These are phyloP conservation scores for Plasmodium relictum DNA, from an alignment of 169 alveolate species.

Conservation along the genomic window DNA sequence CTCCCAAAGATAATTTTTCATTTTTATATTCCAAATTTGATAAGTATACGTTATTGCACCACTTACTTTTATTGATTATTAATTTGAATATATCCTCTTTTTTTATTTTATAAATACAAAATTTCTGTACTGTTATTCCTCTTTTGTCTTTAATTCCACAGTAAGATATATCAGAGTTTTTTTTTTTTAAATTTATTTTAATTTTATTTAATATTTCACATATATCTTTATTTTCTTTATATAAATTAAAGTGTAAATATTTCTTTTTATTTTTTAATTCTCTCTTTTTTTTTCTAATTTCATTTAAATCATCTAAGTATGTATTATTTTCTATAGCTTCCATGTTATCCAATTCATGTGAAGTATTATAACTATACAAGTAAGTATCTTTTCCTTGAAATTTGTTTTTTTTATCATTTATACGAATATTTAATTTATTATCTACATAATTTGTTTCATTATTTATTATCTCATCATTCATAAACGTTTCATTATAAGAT, in stretches of 20 bases:
- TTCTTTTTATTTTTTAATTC: constrained; percentile 39
- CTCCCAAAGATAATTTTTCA: constrained; percentile 91
- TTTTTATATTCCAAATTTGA: constrained; percentile 89
- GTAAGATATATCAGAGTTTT: constrained; percentile 87
- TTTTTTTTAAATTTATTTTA: constrained; percentile 88
- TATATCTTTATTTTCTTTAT: constrained; percentile 93
- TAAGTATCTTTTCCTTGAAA: too few species aligned
- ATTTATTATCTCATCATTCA: too few species aligned
- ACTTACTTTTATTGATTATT: constrained; percentile 79
- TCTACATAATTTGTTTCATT: too few species aligned
- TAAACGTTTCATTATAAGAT: too few species aligned
- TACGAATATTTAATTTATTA: too few species aligned
- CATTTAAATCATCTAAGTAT: constrained; percentile 27
- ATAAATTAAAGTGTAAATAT: constrained; percentile 86
- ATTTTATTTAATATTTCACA: constrained; percentile 92
- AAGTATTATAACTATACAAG: neutral
- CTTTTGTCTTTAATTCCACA: constrained; percentile 96
- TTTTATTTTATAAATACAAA: constrained; percentile 82
- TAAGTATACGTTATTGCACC: constrained; percentile 88
- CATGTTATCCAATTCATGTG: neutral
- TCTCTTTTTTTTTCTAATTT: constrained; percentile 14
- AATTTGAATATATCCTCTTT: constrained; percentile 82
- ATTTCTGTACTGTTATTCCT: constrained; percentile 93
- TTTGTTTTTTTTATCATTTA: too few species aligned
- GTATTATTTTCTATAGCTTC: neutral